Percentiles rank a stretch among this genome's conserved stretches.
phyloP scores from a whole-genome alignment of 73 alveolate species.

The Stentor roeselii region DNA sequence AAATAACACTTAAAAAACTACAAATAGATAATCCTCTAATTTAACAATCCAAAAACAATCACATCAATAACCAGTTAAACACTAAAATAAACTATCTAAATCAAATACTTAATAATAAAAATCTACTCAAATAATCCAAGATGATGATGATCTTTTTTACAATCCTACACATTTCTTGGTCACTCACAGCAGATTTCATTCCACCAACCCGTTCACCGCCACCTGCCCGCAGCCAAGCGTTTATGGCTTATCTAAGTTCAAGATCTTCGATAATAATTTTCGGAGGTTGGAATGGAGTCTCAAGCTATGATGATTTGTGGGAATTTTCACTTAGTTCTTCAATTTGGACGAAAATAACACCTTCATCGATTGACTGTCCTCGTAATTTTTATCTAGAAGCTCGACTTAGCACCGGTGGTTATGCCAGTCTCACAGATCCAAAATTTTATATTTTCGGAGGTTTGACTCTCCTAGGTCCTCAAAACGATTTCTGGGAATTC shows the following conservation, averaged over 20 bases:
- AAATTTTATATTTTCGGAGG: conserved; percentile 20
- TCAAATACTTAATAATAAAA: no score
- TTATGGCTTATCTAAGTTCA: neutral
- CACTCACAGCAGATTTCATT: neutral
- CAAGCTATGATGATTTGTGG: neutral
- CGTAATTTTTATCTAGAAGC: neutral
- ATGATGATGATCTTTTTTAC: neutral
- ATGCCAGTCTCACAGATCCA: neutral
- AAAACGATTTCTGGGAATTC: neutral
- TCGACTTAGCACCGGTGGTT: neutral
- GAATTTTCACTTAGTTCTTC: neutral
- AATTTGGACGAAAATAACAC: neutral
- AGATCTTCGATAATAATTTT: neutral
- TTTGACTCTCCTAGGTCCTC: neutral
- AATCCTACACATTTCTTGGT: no score
- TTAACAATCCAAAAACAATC: no score
- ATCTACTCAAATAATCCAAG: no score
- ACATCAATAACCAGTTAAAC: no score
- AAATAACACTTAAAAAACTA: no score
- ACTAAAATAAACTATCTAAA: no score
- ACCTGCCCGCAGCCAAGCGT: neutral
- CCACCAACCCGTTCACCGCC: neutral
- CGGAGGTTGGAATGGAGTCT: neutral
- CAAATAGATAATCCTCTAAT: no score
- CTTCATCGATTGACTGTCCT: neutral